These are phyloP conservation scores for Ceratocystis papillata DNA, from an alignment of 2,329 filamentous ascomycete genomes.

Conservation along the genomic window DNA sequence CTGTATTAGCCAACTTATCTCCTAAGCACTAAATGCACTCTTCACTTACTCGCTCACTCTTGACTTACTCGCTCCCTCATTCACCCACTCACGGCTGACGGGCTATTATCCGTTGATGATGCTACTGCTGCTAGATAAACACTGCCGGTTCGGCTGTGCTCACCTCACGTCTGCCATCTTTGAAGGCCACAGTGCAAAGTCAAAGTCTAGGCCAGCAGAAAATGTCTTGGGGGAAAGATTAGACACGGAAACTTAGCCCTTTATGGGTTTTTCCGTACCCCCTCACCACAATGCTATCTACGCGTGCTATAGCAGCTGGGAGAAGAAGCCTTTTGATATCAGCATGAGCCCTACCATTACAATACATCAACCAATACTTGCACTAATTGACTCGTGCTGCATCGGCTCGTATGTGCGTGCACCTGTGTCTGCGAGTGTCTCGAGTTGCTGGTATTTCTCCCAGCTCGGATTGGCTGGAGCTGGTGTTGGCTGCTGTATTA, in stretches of 20 bases:
- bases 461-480: too few species aligned
- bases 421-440: neutral
- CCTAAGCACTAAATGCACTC: neutral
- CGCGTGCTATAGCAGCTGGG: too few species aligned
- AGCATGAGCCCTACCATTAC: neutral
- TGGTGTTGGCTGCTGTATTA: too few species aligned
- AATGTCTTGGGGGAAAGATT: conserved; percentile 2
- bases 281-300: too few species aligned
- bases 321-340: neutral
- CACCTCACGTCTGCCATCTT: neutral
- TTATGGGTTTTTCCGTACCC: neutral
- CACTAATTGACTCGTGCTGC: neutral
- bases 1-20: neutral
- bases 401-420: neutral
- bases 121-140: neutral
- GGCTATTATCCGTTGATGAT: neutral
- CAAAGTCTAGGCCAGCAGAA: neutral
- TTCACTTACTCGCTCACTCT: too few species aligned
- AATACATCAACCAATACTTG: too few species aligned
- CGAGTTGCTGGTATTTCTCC: too few species aligned
- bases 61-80: too few species aligned
- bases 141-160: neutral
- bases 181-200: neutral
- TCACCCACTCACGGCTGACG: too few species aligned
- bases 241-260: neutral